phyloP scores from a whole-genome alignment of 2,329 filamentous ascomycete genomes.

The Colletotrichum zoysiae region DNA sequence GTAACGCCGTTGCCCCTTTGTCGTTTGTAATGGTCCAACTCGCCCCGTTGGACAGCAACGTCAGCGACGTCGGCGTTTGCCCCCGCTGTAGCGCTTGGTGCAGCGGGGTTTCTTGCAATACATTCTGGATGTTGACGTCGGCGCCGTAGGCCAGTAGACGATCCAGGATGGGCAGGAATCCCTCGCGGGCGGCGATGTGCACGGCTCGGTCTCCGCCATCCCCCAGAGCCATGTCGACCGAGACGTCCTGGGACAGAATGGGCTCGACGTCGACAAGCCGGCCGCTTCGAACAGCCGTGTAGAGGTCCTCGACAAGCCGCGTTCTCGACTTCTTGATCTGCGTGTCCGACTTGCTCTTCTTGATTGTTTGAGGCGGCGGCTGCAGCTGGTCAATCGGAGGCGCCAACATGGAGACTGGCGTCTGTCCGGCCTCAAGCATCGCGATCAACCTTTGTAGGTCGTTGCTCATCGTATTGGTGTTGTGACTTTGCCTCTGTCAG shows the following conservation, averaged over 20 bases:
- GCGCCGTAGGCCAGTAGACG: slow-evolving; percentile 25
- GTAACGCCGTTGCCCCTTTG: slow-evolving; percentile 19
- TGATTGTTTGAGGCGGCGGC: slow-evolving; percentile 2
- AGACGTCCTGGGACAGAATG: slow-evolving; percentile 3
- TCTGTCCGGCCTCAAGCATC: neutral
- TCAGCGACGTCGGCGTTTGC: slow-evolving; percentile 21
- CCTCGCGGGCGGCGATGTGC: slow-evolving; percentile 16
- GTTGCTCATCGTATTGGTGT: neutral
- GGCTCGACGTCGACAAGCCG: slow-evolving; percentile 9
- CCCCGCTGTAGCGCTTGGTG: slow-evolving; percentile 7
- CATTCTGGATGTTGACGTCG: slow-evolving; percentile 15
- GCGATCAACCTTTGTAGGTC: neutral
- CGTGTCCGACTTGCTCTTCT: slow-evolving; percentile 22
- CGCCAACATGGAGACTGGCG: neutral
- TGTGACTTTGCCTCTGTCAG: neutral
- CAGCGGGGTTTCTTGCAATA: neutral
- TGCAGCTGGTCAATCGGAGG: slow-evolving; percentile 12
- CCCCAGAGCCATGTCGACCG: neutral
- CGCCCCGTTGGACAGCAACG: slow-evolving; percentile 18
- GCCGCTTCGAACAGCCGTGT: slow-evolving; percentile 2
- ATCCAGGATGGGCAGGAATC: slow-evolving; percentile 12
- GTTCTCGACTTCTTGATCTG: slow-evolving; percentile 17
- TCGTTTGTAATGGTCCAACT: slow-evolving; percentile 3
- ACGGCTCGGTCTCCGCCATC: slow-evolving; percentile 18
- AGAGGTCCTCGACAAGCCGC: neutral